Base-by-base conservation (phyloP, 805 yeast species). In the Kurtzmaniella fragi region DNA sequence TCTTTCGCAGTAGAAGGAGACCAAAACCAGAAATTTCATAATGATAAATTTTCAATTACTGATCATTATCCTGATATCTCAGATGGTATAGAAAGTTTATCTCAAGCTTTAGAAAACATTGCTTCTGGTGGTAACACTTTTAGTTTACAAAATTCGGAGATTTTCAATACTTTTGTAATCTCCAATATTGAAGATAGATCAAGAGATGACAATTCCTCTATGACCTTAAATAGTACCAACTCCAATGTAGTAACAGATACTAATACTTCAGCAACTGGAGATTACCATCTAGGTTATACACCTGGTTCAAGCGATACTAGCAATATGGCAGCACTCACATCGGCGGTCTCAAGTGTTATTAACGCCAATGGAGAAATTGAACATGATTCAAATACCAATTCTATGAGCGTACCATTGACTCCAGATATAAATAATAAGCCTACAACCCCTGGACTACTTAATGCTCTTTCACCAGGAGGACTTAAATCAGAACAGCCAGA, bases 51-150 rank as follows among this genome's bases (percentile, higher is more conserved):
- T 13, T 13, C 35, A 7, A 26, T 27, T 17, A 28, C 17, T 27
- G 39, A 36, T 12, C 23, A 23, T n/a, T 36, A 29, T 2, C 56
- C 57, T 2, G 57, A 43, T 4, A 32, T 59, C n/a, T 44, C 54
- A 4, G 49, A 47, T 29, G 64, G 67, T 1, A 49, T 61, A 6
- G 57, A 53, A 31, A 45, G 48, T 28, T 37, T 59, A 16, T 52
- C 61, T 5, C 42, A 48, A 34, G 56, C 61, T 1, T 37, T 61
- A 13, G 61, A 57, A 27, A 50, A 49, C 17, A 45, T 56, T 5
- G 50, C 56, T 3, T 52, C 51, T 28, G 62, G 60, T 2, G 56
- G 57, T 11, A 49, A 51, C 20, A 53, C 45, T 23, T 48, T 60
- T 41, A 49, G 50, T 17, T 44, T 58, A 12, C 57, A 56, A 30